Evolutionary conservation across 345 rosid species (phyloP), one percentile per base, ranked within the genome.

Genomic region (Nasturtium officinale): DNA sequence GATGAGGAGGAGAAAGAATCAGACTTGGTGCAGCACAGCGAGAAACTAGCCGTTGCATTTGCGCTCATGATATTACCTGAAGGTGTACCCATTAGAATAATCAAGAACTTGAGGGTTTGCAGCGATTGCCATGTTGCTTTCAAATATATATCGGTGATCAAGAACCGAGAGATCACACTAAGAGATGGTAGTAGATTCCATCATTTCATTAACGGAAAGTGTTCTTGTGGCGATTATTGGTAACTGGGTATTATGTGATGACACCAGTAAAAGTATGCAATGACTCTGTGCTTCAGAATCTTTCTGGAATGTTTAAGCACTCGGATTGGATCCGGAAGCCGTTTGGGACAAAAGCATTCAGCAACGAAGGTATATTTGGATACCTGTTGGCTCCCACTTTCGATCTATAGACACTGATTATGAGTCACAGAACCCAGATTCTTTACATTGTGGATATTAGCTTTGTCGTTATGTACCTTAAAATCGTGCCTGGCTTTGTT

Each of bases 151-250:
- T 88, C 95, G 3, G 76, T 80, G 67, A 80, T 90, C 21, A 85
- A 82, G 56, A 76, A 82, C 59, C 77, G 92, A 71, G 86, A 88
- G 72, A 90, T 88, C 64, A 79, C 87, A 13, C 87, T 90, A 6
- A 81, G 91, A 73, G 96, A 92, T 81, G 82, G 77, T 10, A 92
- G 90, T 74, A 81, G 98, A 79, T 92, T 92, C 78, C 96, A 92
- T 74, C 96, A 89, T 83, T 89, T 92, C 81, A 78, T 72, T 40
- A 56, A 84, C 20, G 92, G 92, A 16, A 80, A 79, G 68, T 92
- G 98, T 77, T 92, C 92, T 32, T 89, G 95, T 42, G 85, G 74
- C 32, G 98, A 88, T 82, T 92, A 87, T 76, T 92, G 96, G 95
- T 90, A 66, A 79, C 33, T 12, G 35, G 33, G 28, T 18, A 25